Evolutionary conservation across 2,329 filamentous ascomycete genomes (phyloP).

Genomic region (Drechslerella stenobrocha): DNA sequence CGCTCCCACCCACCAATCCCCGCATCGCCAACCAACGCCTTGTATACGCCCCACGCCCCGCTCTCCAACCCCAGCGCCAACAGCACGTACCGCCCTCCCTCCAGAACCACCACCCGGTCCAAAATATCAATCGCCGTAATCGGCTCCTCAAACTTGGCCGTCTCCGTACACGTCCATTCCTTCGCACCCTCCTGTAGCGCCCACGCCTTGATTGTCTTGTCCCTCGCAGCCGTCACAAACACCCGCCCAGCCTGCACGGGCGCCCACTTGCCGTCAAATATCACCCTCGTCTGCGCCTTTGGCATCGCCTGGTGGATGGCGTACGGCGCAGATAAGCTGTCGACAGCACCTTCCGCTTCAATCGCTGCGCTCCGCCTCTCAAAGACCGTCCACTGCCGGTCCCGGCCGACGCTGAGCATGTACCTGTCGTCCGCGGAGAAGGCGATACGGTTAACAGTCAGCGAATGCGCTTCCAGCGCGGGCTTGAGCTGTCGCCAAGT

Average conservation of each 20-base stretch:
- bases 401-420: conserved; percentile 84
- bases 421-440: conserved; percentile 76
- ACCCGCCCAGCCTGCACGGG: conserved; percentile 58
- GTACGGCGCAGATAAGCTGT: conserved; percentile 58
- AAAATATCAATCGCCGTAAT: conserved; percentile 74
- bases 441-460: conserved; percentile 79
- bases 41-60: conserved; percentile 58
- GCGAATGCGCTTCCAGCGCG: conserved; percentile 77
- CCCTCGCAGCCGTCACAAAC: conserved; percentile 87
- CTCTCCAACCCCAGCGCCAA: conserved; percentile 60
- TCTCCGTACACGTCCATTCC: conserved; percentile 61
- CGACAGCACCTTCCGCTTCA: no score
- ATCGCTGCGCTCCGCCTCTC: no score
- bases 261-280: conserved; percentile 84
- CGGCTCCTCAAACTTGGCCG: conserved; percentile 63
- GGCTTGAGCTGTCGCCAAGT: conserved; percentile 83
- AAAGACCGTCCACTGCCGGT: conserved; percentile 89
- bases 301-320: conserved; percentile 67
- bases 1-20: conserved; percentile 52
- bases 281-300: conserved; percentile 91
- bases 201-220: conserved; percentile 82
- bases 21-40: conserved; percentile 53
- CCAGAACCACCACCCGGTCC: conserved; percentile 52
- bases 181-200: conserved; percentile 54
- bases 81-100: conserved; percentile 51